Base-by-base conservation (phyloP, 305 asterid genomes). In the Fraxinus ornus region DNA sequence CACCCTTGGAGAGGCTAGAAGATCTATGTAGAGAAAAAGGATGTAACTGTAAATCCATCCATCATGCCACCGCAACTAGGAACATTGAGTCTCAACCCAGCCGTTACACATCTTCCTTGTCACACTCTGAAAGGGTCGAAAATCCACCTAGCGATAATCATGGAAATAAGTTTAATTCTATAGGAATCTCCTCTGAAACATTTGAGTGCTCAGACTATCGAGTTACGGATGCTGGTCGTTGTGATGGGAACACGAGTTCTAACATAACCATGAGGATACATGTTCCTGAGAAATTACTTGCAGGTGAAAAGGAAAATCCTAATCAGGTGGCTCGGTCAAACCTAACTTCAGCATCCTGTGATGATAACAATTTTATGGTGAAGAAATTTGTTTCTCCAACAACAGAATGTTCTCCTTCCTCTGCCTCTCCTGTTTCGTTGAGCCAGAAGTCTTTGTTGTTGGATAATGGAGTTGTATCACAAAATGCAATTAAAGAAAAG, bases 71-170 rank as follows among this genome's bases (percentile, higher is more conserved):
- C 17, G 91, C 89, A 87, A 91, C 74, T 41, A 95, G 86, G 80
- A 84, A 85, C 66, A 26, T 82, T 28, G 93, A 86, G 77, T 89
- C 95, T 36, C 86, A 84, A 70, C 94, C 91, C 26, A 84, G 88
- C 62, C 86, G 90, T 82, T 93, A 97, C 47, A 86, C 92, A 81
- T 87, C 88, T 71, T 88, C 95, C 86, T 92, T 94, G 7, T 88
- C 90, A 24, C 91, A 81, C 78, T 86, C 94, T 52, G 89, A 90
- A 76, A 86, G 80, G 60, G 83, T 81, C 10, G 90, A 89, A 47
- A 84, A 81, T 86, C 82, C 88, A 3, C 80, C 85, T 1, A 78
- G 68, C 64, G 89, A 81, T 41, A 83, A 80, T 74, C 86, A 12
- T 82, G 91, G 83, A 44, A 83, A 66, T 79, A 83, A 84, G 37